Conservation (phyloP, 2,329 filamentous ascomycete species). For the Fusarium sublunatum region DNA sequence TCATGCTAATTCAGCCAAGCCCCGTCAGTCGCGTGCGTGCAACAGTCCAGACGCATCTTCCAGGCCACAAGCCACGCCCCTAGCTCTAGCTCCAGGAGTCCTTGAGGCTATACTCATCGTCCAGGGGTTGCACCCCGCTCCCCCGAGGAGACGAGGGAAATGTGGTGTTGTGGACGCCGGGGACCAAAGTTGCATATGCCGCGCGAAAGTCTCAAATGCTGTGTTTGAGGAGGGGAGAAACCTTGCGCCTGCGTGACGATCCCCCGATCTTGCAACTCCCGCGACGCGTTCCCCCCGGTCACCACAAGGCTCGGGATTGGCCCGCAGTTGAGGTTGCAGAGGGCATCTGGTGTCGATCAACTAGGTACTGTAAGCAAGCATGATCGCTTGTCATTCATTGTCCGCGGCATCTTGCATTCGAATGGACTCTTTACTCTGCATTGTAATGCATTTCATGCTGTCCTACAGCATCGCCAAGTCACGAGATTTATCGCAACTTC, state of each 20-base stretch:
- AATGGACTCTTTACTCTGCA: slow-evolving; percentile 10
- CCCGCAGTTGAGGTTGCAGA: slow-evolving; percentile 21
- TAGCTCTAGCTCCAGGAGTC: slow-evolving; percentile 22
- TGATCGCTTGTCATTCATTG: slow-evolving; percentile 20
- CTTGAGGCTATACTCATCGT: slow-evolving; percentile 10
- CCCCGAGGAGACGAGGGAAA: slow-evolving; percentile 13
- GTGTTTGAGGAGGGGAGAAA: slow-evolving; percentile 23
- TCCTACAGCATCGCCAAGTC: slow-evolving; percentile 9
- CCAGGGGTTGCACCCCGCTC: slow-evolving; percentile 22
- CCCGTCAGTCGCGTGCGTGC: slow-evolving; percentile 2
- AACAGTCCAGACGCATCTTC: background rate
- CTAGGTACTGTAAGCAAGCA: slow-evolving; percentile 10
- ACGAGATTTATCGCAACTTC: slow-evolving; percentile 2
- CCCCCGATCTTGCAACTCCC: slow-evolving; percentile 43
- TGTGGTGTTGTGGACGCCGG: slow-evolving; percentile 32
- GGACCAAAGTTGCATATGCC: slow-evolving; percentile 40
- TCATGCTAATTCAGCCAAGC: slow-evolving; percentile 15
- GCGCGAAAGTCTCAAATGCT: slow-evolving; percentile 28
- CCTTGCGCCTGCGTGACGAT: slow-evolving; percentile 39
- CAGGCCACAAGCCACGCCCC: slow-evolving; percentile 6
- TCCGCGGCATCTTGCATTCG: slow-evolving; percentile 12
- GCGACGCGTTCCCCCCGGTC: slow-evolving; percentile 20
- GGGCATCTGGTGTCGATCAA: slow-evolving; percentile 28
- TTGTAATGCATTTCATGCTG: slow-evolving; percentile 1
- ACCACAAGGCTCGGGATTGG: slow-evolving; percentile 23